Evolutionary conservation across 495 filamentous ascomycete genomes (phyloP).

Genomic region (Penicillium cosmopolitanum): DNA sequence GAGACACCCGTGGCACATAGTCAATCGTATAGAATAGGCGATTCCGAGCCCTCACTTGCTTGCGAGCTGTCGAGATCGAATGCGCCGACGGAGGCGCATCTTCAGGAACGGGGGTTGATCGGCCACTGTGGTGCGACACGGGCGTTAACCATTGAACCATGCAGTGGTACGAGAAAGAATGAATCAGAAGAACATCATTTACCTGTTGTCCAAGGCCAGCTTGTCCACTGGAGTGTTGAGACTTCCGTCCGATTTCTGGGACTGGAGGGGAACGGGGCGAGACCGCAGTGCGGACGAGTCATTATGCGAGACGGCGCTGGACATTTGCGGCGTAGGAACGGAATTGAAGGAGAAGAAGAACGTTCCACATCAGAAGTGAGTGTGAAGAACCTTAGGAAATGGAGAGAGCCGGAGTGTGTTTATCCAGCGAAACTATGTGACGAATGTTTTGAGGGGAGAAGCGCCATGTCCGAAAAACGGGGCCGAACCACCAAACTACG

Average conservation of each 20-base stretch:
- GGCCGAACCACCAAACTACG: conserved; percentile 26
- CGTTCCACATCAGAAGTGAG: conserved; percentile 29
- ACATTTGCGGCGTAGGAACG: conserved; percentile 33
- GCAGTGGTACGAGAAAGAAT: no score
- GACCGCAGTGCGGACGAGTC: conserved; percentile 36
- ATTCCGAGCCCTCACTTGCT: conserved; percentile 81
- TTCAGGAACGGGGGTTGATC: conserved; percentile 83
- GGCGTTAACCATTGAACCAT: conserved; percentile 10
- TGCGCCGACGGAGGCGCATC: conserved; percentile 90
- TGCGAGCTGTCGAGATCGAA: conserved; percentile 81
- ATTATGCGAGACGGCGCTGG: conserved; percentile 37
- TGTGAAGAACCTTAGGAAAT: background rate
- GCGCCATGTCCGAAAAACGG: conserved; percentile 14
- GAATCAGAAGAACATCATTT: background rate
- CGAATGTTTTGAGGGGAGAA: conserved; percentile 8
- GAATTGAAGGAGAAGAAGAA: conserved; percentile 14
- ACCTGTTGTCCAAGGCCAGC: conserved; percentile 37
- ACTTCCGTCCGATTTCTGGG: conserved; percentile 30
- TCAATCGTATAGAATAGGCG: conserved; percentile 95
- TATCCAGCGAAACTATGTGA: conserved; percentile 1
- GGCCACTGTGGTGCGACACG: conserved; percentile 60
- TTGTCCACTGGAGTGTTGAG: conserved; percentile 32
- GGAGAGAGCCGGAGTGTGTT: background rate
- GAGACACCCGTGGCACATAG: conserved; percentile 89
- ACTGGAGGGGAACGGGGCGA: conserved; percentile 32